A percentile compares a stretch with the other conserved stretches of the same genome.
phyloP scores from a whole-genome alignment of 495 filamentous ascomycete genomes.

The Xylaria telfairii region DNA sequence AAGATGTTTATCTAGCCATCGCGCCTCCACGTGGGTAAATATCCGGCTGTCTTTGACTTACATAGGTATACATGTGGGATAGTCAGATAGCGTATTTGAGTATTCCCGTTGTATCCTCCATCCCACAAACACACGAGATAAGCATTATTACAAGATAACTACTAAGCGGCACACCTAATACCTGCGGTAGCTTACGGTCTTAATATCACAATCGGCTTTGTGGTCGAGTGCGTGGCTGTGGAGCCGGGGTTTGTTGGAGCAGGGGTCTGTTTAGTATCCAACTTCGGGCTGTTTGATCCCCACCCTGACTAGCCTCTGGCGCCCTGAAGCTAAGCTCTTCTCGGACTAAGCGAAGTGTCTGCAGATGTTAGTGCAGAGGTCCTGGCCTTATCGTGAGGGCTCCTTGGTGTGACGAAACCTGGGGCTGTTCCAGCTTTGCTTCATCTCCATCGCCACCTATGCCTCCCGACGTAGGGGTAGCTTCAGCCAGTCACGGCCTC shows the following conservation, averaged over 20 bases:
- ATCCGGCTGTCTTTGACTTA: background rate
- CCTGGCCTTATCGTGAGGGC: conserved; percentile 35
- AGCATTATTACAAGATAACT: background rate
- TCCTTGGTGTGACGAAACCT: conserved; percentile 42
- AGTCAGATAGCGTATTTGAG: background rate
- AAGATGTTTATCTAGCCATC: background rate
- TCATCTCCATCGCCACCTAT: conserved; percentile 41
- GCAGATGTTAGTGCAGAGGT: conserved; percentile 22
- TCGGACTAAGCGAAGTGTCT: conserved; percentile 4
- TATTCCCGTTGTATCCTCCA: background rate
- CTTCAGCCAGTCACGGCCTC: background rate
- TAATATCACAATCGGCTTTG: background rate
- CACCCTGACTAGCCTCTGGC: background rate
- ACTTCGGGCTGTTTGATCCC: conserved; percentile 23
- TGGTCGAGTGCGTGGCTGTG: background rate
- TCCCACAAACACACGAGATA: background rate
- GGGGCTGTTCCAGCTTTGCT: conserved; percentile 45
- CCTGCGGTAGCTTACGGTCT: background rate
- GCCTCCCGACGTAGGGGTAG: conserved; percentile 27
- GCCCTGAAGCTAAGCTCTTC: conserved; percentile 14
- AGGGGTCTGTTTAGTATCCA: conserved; percentile 17
- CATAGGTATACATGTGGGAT: background rate
- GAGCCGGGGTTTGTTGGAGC: background rate
- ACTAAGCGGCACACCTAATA: background rate
- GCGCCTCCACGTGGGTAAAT: conserved; percentile 4